These are phyloP conservation scores for Backusella sp. DNA, from an alignment of 192 early-diverging fungal species.

Conservation along the genomic window DNA sequence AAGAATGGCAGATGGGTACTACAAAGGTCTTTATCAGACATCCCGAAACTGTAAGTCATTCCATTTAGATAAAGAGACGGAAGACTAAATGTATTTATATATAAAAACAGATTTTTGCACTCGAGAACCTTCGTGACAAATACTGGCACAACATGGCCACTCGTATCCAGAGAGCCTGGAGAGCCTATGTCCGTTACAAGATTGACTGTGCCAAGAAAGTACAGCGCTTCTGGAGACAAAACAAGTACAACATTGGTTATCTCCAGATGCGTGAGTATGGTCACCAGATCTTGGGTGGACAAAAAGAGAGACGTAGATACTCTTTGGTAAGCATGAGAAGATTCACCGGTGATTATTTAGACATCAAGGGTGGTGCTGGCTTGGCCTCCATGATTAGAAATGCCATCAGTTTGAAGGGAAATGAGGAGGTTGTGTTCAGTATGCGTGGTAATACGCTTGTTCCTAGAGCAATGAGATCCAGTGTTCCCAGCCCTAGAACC, in stretches of 20 bases:
- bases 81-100: not conserved
- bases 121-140: constrained; percentile 90
- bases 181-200: constrained; percentile 68
- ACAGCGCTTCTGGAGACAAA: constrained; percentile 73
- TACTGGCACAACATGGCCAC: constrained; percentile 97
- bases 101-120: constrained; percentile 69
- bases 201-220: constrained; percentile 65
- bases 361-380: constrained; percentile 50
- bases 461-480: constrained; percentile 70
- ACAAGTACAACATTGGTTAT: constrained; percentile 87
- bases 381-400: constrained; percentile 46
- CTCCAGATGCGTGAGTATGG: constrained; percentile 93
- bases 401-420: constrained; percentile 45
- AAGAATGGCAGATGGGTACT: constrained; percentile 95
- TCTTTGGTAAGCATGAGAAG: constrained; percentile 78
- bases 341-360: constrained; percentile 92
- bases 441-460: constrained; percentile 58
- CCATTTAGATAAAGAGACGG: not conserved
- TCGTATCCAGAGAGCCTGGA: constrained; percentile 90
- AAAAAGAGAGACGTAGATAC: constrained; percentile 92
- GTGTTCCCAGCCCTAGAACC: constrained; percentile 65
- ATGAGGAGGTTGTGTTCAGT: constrained; percentile 63
- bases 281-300: constrained; percentile 80
- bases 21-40: constrained; percentile 95
- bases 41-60: constrained; percentile 72